phyloP scores from a whole-genome alignment of 208 protist species.

The Trypanosoma boissoni region DNA sequence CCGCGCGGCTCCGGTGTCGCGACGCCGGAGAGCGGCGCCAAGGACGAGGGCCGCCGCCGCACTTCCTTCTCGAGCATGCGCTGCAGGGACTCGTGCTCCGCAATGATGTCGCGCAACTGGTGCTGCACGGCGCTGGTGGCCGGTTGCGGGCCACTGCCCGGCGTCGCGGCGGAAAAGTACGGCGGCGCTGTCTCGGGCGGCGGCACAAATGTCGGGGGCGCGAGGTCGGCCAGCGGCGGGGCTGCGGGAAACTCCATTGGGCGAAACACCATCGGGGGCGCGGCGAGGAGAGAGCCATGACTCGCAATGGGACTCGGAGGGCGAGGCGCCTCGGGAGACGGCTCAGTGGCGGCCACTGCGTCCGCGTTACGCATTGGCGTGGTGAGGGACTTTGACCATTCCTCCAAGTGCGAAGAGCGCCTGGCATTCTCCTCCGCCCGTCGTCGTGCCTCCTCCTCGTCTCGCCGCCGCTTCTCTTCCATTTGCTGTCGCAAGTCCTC shows the following conservation, averaged over 20 bases:
- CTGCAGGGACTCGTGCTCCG: slow-evolving; percentile 12
- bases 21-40: not conserved
- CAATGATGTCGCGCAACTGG: slow-evolving; percentile 21
- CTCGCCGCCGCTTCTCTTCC: slow-evolving; percentile 3
- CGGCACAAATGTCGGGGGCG: no score
- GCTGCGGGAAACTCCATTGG: no score
- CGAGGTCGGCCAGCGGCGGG: no score
- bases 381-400: no score
- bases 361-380: no score
- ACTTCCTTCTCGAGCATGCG: slow-evolving; percentile 17
- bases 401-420: no score
- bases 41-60: not conserved
- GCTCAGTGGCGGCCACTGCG: no score
- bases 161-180: not conserved
- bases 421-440: not conserved
- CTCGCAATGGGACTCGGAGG: no score
- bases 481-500: slow-evolving; percentile 20
- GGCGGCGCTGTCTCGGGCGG: no score
- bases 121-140: not conserved
- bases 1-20: not conserved
- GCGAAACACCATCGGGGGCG: no score
- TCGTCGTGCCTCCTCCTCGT: not conserved
- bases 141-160: not conserved
- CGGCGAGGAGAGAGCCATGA: no score
- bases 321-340: no score